Percentiles rank a stretch among this genome's conserved stretches.
phyloP scores from a whole-genome alignment of 345 rosid species.

The Bruguiera gymnorhiza region DNA sequence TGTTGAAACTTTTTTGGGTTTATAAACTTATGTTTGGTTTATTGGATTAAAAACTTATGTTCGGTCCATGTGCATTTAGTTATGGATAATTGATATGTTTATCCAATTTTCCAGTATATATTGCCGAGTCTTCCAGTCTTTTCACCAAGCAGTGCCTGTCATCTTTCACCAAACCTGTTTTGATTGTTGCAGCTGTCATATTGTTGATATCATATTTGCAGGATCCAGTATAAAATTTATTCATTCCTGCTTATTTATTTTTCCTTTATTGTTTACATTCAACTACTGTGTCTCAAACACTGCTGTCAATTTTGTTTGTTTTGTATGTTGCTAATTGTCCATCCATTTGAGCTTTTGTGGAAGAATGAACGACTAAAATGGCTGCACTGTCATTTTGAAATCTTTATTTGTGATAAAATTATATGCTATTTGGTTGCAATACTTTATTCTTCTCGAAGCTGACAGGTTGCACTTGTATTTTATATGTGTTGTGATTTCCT shows the following conservation, averaged over 20 bases:
- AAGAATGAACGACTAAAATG: too few species aligned
- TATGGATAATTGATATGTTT: too few species aligned
- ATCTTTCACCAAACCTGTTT: conserved; percentile 57
- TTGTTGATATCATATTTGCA: conserved; percentile 70
- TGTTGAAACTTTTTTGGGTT: too few species aligned
- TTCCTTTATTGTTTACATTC: not conserved
- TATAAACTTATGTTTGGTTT: too few species aligned
- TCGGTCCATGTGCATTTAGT: too few species aligned
- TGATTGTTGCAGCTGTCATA: conserved; percentile 66
- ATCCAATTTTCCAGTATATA: conserved; percentile 46
- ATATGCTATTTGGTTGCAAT: not conserved
- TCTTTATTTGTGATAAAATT: not conserved
- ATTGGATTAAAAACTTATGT: too few species aligned
- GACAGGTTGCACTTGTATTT: not conserved
- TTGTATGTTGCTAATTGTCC: not conserved
- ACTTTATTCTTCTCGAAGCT: not conserved
- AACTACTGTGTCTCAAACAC: not conserved
- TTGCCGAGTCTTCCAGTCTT: conserved; percentile 47
- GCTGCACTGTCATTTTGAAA: not conserved
- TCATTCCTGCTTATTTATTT: conserved; percentile 6
- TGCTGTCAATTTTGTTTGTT: not conserved
- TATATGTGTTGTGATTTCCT: too few species aligned
- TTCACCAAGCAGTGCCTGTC: conserved; percentile 76
- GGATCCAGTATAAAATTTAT: conserved; percentile 51
- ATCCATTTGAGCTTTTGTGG: not conserved